Base-by-base conservation (phyloP, 2,329 filamentous ascomycete species). In the Penicillium sp. region DNA sequence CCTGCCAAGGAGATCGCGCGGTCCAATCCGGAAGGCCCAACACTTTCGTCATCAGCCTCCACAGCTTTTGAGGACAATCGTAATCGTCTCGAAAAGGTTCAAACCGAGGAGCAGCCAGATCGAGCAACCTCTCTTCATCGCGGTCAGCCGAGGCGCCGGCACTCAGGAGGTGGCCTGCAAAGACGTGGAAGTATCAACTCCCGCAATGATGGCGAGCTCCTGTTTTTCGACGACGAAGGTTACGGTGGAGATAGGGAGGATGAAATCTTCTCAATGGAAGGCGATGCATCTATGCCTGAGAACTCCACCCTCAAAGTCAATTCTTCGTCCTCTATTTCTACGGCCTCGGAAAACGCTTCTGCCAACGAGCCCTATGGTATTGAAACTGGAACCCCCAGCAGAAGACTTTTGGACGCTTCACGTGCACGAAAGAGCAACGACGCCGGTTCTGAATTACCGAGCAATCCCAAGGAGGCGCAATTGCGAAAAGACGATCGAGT, bases 221-320 rank as follows among this genome's bases (percentile, higher is more conserved):
- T 95, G 68, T 96, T 92, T 62, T 92, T 88, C 63, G 91, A 95
- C 64, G 89, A 95, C 61, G 90, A 92, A 25, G 90, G 92, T 20
- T 92, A 95, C 64, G 85, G 85, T 38, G 89, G 84, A 2, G 91
- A 92, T 70, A 84, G 85, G 59, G 87, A 87, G 55, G 87, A 89
- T 58, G 80, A 82, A 30, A 83, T 87, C 6, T 89, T 89, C 61
- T 65, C 80, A 2, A 88, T 88, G 84, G 86, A 89, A 61, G 79
- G 83, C 16, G 76, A 77, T 55, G 48, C 44, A n/a, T 56, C 55
- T 10, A 51, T 50, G 45, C 42, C 58, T 11, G 48, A 57, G 0
- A 48, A 35, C 9, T 9, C 40, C 8, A 28, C 45, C n/a, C 48
- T 46, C 11, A 33, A 44, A 5, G 18, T 41, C 5, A 55, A 53